A percentile compares a stretch with the other conserved stretches of the same genome.
These are phyloP conservation scores for Trichoderma breve DNA, from an alignment of 2,329 filamentous ascomycete species.

Conservation along the genomic window DNA sequence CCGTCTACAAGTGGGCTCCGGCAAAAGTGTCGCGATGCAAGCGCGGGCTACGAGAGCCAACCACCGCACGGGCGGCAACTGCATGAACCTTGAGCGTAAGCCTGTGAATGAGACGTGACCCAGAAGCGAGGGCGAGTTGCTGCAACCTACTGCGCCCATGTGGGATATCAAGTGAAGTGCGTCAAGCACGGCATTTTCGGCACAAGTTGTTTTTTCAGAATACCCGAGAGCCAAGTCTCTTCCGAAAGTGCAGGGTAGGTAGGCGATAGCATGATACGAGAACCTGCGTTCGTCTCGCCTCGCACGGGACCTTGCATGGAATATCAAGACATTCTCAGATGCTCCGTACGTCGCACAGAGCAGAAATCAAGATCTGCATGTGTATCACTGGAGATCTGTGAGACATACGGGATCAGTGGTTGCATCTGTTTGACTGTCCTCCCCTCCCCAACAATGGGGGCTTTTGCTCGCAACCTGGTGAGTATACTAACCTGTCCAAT, in stretches of 20 bases:
- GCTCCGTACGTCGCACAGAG: not conserved
- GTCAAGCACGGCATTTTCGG: conserved; percentile 11
- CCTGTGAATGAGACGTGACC: not conserved
- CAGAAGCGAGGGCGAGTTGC: not conserved
- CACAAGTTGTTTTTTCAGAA: not conserved
- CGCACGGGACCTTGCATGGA: conserved; percentile 13
- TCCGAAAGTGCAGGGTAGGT: not conserved
- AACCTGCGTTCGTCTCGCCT: not conserved
- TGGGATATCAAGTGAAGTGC: not conserved
- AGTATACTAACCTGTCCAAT: not conserved
- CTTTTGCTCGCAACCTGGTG: not conserved
- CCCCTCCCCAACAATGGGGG: not conserved
- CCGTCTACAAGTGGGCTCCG: conserved; percentile 5
- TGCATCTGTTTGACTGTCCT: not conserved
- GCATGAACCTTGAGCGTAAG: not conserved
- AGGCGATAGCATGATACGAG: not conserved
- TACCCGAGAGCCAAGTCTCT: not conserved
- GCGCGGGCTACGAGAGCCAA: not conserved
- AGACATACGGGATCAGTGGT: not conserved
- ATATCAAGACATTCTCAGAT: not conserved
- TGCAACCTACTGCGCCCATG: not conserved
- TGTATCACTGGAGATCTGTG: not conserved
- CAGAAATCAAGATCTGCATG: not conserved
- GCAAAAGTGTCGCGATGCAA: not conserved
- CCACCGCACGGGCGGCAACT: not conserved